Evolutionary conservation across 179 eudicot species (phyloP), one percentile per base, ranked within the genome.

Genomic region (Nepenthes alata): DNA sequence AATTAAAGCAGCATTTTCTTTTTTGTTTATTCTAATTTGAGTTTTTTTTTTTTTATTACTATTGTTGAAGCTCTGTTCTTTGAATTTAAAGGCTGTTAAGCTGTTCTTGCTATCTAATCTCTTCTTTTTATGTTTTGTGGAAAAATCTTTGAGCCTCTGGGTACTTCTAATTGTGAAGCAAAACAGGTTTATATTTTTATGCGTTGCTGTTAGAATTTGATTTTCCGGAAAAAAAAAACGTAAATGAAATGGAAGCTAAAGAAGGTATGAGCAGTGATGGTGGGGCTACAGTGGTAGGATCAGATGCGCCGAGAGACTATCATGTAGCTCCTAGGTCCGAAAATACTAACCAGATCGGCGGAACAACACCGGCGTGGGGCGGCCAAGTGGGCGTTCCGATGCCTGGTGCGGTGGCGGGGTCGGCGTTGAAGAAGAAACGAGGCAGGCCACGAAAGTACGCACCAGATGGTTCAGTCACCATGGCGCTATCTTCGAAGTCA

Each of bases 391-490:
- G 48, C 35, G 67, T 45, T 10, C 16, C 65, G 53, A 61, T 44
- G 4, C 12, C 74, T 14, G 52, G 73, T 34, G 51, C 52, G 54
- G 47, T 74, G 38, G 51, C 48, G 54, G 67, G 55, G 13, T 4
- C 53, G 69, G 54, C 10, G 54, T 51, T 49, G 67, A 89, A 83
- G 83, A 91, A 91, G 79, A 93, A 89, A 70, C 77, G 95, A 63
- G 98, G 98, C 0, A 78, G 98, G 56, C 98, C 98, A 39, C 80
- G 96, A 64, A 93, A 93, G 80, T 89, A 93, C 57, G 90, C 75
- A 1, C 80, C 95, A 4, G 96, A 85, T 70, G 96, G 96, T 60
- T 51, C 85, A 3, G 84, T 80, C 4, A 69, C 73, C 6, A 16
- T 58, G 53, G 78, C 86, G 44, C 74, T 91, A 3, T 83, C 95